Base-by-base conservation (phyloP, 108 stramenopile species). In the Discostella stelligeroides region DNA sequence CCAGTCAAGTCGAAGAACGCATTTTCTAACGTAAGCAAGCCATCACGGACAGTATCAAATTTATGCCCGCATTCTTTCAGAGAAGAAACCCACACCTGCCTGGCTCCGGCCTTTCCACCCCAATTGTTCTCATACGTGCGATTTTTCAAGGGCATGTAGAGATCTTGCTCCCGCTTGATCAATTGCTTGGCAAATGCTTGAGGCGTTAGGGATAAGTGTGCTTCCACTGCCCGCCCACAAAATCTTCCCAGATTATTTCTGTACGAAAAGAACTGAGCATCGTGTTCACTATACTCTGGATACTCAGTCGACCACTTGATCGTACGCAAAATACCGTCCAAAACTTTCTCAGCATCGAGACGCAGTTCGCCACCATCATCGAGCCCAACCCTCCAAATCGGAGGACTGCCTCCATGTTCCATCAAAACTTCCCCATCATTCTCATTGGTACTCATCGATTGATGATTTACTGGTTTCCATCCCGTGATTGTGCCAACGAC, bases 51-150 rank as follows among this genome's bases (percentile, higher is more conserved):
- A 25, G 86, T 85, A 12, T 83, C 76, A 48, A 91, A 86, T 39
- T 85, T 81, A 65, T 86, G 84, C 0, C 83, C 82, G 66, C 86
- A 81, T 37, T 94, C 93, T 66, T 84, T 92, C 82, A 94, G 79
- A 2, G 86, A 88, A 7, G 88, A 78, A 10, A 87, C 86, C 93
- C 93, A 94, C 11, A 80, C 84, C 73, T 85, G 85, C 41, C 93
- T 74, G 20, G 81, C 68, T 10, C 89, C 93, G 68, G 73, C 84
- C 55, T 92, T 92, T 18, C 92, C 92, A 45, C 93, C 93, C 93
- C 93, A 94, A 60, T 83, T 82, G 53, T 92, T 90, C 58, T 92
- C 93, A 38, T 70, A 88, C 1, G 76, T 58, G 1, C 80, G 68
- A 66, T 86, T 83, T 56, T 92, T 94, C 18, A 94, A 61, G 20